Conservation (phyloP, 176 grass and related monocot genomes). For the Eremochloa ophiuroides region DNA sequence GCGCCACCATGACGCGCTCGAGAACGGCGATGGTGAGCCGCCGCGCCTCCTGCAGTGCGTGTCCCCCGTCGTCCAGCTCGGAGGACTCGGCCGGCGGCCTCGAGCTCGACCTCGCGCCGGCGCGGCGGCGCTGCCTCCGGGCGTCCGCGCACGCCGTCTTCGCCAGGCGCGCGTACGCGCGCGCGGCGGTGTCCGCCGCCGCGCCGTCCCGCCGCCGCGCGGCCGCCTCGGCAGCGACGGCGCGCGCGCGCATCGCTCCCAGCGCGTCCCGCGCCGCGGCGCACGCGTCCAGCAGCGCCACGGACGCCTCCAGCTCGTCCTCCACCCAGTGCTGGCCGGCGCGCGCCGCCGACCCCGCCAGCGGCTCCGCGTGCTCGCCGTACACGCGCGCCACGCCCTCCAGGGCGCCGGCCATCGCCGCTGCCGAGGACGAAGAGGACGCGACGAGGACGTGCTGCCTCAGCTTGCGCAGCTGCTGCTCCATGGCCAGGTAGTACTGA, state of each 20-base stretch:
- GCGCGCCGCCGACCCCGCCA: not conserved
- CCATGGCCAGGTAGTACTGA: not conserved
- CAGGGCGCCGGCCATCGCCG: constrained; percentile 17
- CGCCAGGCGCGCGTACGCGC: constrained; percentile 6
- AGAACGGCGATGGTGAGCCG: constrained; percentile 16
- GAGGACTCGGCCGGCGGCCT: too few relatives aligned
- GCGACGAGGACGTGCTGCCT: constrained; percentile 3
- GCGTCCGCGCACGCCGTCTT: constrained; percentile 22
- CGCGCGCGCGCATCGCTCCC: constrained; percentile 27
- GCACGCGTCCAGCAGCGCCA: constrained; percentile 39
- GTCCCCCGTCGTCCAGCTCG: not conserved
- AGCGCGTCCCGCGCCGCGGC: constrained; percentile 34
- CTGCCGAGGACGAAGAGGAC: not conserved
- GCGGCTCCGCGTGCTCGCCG: constrained; percentile 26
- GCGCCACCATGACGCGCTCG: constrained; percentile 16
- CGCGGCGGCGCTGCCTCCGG: constrained; percentile 14
- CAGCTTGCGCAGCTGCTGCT: constrained; percentile 23
- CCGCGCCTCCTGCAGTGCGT: constrained; percentile 32
- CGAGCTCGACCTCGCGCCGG: not conserved
- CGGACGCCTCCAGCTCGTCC: constrained; percentile 39
- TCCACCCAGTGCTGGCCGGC: constrained; percentile 27
- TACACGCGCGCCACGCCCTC: constrained; percentile 26
- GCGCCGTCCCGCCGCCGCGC: constrained; percentile 21
- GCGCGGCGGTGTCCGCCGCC: not conserved
- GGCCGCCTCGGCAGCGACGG: constrained; percentile 22